A percentile compares a stretch with the other conserved stretches of the same genome.
Evolutionary conservation across 1,139 yeast genomes (phyloP).

Genomic region (Saccharomyces hybrid): DNA sequence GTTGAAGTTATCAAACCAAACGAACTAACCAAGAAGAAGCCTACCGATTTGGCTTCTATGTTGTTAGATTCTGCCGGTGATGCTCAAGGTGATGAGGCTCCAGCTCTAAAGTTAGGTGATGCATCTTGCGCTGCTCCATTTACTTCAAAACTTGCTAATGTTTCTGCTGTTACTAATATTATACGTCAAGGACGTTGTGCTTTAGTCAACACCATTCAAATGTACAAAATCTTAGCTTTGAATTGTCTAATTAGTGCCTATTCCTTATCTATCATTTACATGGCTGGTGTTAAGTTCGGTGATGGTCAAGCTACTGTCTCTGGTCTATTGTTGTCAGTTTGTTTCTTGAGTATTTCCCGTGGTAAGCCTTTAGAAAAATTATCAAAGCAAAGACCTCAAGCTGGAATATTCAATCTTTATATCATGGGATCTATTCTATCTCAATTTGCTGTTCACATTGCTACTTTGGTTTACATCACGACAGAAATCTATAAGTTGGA

Average conservation of each 20-base stretch:
- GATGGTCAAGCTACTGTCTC: constrained; percentile 95
- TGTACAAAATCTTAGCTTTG: constrained; percentile 95
- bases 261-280: constrained; percentile 83
- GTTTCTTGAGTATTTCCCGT: constrained; percentile 91
- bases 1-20: constrained; percentile 25
- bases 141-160: constrained; percentile 88
- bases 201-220: constrained; percentile 91
- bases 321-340: constrained; percentile 82
- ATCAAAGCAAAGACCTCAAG: constrained; percentile 93
- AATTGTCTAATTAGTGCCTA: constrained; percentile 96
- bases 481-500: constrained; percentile 76
- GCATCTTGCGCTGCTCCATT: constrained; percentile 99
- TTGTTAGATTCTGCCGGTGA: constrained; percentile 64
- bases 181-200: constrained; percentile 99
- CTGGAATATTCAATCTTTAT: constrained; percentile 88
- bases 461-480: constrained; percentile 74
- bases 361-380: constrained; percentile 86
- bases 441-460: constrained; percentile 92
- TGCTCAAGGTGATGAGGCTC: constrained; percentile 78
- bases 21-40: constrained; percentile 30
- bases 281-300: constrained; percentile 97
- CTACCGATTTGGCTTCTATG: constrained; percentile 60
- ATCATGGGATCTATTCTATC: constrained; percentile 97
- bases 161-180: constrained; percentile 85
- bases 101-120: constrained; percentile 90